Percentiles rank a stretch among this genome's conserved stretches.
phyloP scores from a whole-genome alignment of 73 alveolate species.

The Paramecium bursaria region DNA sequence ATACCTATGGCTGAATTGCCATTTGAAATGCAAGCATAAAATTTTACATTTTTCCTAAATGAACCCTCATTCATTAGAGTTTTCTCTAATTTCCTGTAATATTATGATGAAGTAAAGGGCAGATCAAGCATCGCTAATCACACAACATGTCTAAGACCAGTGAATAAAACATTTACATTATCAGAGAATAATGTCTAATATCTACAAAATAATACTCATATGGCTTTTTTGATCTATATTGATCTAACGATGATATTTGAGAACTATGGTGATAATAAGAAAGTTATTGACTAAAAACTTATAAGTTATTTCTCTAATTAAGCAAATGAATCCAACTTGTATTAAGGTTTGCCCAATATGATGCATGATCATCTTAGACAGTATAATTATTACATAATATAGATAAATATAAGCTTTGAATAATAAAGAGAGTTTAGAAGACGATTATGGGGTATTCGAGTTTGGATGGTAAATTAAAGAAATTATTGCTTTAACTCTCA shows the following conservation, averaged over 20 bases:
- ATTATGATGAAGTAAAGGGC: neutral
- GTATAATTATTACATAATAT: no score
- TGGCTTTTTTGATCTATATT: neutral
- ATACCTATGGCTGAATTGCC: constrained; percentile 25
- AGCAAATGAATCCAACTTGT: neutral
- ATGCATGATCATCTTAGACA: neutral
- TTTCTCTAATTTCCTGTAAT: constrained; percentile 2
- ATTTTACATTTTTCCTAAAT: neutral
- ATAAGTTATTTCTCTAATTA: neutral
- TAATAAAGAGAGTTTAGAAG: neutral
- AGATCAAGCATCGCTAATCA: neutral
- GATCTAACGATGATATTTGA: neutral
- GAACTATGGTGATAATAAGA: neutral
- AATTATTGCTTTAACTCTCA: neutral
- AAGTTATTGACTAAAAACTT: neutral
- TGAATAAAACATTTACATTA: neutral
- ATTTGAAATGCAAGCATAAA: constrained; percentile 33
- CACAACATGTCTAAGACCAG: neutral
- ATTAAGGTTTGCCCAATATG: neutral
- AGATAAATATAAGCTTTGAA: neutral
- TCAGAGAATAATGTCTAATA: neutral
- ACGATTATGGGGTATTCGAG: neutral
- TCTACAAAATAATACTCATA: neutral
- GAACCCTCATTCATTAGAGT: neutral
- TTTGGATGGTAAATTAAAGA: neutral